Conservation (phyloP, 768 basidiomycete genomes). For the Gloeophyllum trabeum region DNA sequence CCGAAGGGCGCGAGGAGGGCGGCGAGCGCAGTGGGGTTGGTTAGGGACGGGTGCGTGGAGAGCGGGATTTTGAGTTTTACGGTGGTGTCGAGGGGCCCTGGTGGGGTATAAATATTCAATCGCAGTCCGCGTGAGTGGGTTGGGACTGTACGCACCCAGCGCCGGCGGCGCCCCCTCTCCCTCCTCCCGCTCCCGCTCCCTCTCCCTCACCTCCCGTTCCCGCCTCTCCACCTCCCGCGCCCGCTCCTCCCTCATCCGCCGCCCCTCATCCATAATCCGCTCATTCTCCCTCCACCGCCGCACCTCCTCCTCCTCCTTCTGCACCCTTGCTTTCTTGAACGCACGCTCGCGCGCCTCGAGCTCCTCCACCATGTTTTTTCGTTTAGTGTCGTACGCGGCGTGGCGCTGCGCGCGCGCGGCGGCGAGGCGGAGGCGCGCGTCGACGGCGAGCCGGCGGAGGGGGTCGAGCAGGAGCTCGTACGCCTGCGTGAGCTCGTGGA, state of each 20-base stretch:
- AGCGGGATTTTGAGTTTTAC: conserved; percentile 61
- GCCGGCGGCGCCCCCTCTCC: conserved; percentile 41
- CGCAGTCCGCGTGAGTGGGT: too few relatives aligned
- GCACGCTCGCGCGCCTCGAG: conserved; percentile 70
- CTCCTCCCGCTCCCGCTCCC: conserved; percentile 16
- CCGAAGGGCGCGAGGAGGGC: conserved; percentile 52
- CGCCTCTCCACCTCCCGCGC: conserved; percentile 38
- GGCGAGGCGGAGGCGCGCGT: conserved; percentile 66
- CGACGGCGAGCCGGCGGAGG: conserved; percentile 63
- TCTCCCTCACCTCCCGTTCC: conserved; percentile 25
- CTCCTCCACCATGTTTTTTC: conserved; percentile 66
- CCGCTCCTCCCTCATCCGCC: conserved; percentile 53
- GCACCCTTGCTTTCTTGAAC: conserved; percentile 59
- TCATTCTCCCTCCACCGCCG: conserved; percentile 52
- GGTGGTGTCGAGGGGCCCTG: conserved; percentile 64
- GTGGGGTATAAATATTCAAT: too few relatives aligned
- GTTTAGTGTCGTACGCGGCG: conserved; percentile 57
- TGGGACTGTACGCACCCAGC: conserved; percentile 37
- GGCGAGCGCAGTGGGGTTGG: conserved; percentile 35
- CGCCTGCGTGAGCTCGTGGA: conserved; percentile 76
- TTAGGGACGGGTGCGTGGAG: conserved; percentile 44
- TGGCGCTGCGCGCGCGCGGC: conserved; percentile 63
- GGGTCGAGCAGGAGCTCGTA: conserved; percentile 78
- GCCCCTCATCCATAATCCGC: conserved; percentile 65
- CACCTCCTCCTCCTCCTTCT: conserved; percentile 48